phyloP scores from a whole-genome alignment of 2,329 filamentous ascomycete species.

The Fusarium incarnatum region DNA sequence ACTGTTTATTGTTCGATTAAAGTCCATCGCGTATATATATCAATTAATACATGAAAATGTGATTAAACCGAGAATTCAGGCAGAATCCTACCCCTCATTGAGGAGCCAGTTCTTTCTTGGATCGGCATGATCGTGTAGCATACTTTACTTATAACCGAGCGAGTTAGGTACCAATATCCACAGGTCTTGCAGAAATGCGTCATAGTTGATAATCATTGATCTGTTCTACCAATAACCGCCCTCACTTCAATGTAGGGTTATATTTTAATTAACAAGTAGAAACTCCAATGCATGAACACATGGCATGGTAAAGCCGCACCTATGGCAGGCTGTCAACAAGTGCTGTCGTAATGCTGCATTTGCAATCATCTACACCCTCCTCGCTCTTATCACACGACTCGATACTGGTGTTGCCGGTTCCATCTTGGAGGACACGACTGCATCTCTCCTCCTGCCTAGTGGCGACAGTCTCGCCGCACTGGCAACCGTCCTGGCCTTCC shows the following conservation, averaged over 20 bases:
- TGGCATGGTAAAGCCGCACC: not conserved
- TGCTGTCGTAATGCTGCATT: not conserved
- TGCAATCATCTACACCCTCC: not conserved
- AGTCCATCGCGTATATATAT: not conserved
- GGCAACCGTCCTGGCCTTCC: not conserved
- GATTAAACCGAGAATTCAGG: not conserved
- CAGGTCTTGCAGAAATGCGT: not conserved
- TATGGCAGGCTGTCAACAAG: not conserved
- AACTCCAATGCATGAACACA: not conserved
- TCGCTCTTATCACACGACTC: not conserved
- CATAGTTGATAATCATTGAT: not conserved
- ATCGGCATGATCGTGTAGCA: not conserved
- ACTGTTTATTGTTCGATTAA: rapidly evolving
- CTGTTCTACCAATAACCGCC: not conserved
- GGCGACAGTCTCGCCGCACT: not conserved
- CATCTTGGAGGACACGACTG: not conserved
- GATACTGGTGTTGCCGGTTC: not conserved
- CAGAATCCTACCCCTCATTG: not conserved
- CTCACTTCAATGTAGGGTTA: not conserved
- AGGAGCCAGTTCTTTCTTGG: not conserved
- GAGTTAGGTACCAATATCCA: not conserved
- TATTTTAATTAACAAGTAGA: not conserved
- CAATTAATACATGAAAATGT: not conserved
- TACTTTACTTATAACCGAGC: not conserved
- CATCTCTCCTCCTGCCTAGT: not conserved